Evolutionary conservation across 139 green algal species (phyloP).

Genomic region (Chara braunii): DNA sequence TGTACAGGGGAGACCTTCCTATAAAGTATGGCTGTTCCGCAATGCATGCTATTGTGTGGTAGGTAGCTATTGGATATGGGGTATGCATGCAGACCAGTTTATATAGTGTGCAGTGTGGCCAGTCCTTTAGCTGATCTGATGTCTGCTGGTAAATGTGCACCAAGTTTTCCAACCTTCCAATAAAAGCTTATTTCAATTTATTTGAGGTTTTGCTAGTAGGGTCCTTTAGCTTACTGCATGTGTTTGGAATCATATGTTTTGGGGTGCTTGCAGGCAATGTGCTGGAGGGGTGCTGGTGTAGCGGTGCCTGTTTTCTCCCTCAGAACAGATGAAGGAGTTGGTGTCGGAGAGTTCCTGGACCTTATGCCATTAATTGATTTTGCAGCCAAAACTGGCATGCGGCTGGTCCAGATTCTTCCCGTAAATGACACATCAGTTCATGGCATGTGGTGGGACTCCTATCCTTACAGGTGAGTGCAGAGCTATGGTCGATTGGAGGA

Average conservation of each 20-base stretch:
- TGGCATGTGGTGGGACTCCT: conserved; percentile 84
- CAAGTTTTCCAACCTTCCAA: not conserved
- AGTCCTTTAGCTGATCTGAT: not conserved
- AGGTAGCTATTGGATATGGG: too few relatives aligned
- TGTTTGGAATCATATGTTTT: conserved; percentile 1
- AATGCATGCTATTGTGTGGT: too few relatives aligned
- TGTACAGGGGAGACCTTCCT: too few relatives aligned
- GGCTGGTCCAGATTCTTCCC: conserved; percentile 82
- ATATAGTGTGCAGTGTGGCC: too few relatives aligned
- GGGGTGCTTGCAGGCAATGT: conserved; percentile 25
- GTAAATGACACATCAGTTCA: conserved; percentile 92
- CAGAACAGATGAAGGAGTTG: conserved; percentile 60
- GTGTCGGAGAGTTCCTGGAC: conserved; percentile 86
- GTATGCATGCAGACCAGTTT: too few relatives aligned
- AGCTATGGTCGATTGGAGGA: too few relatives aligned
- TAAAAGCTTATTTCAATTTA: not conserved
- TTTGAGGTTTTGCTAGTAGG: not conserved
- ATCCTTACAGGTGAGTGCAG: conserved; percentile 76
- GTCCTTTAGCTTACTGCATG: not conserved
- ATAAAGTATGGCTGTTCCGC: too few relatives aligned
- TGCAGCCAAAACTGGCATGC: conserved; percentile 47
- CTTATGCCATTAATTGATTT: conserved; percentile 73
- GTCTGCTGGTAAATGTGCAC: conserved; percentile 3
- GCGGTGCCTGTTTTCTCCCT: conserved; percentile 85
- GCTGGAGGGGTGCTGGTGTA: conserved; percentile 80